These are phyloP conservation scores for Lotus japonicus DNA, from an alignment of 306 rosid genomes.

Conservation along the genomic window DNA sequence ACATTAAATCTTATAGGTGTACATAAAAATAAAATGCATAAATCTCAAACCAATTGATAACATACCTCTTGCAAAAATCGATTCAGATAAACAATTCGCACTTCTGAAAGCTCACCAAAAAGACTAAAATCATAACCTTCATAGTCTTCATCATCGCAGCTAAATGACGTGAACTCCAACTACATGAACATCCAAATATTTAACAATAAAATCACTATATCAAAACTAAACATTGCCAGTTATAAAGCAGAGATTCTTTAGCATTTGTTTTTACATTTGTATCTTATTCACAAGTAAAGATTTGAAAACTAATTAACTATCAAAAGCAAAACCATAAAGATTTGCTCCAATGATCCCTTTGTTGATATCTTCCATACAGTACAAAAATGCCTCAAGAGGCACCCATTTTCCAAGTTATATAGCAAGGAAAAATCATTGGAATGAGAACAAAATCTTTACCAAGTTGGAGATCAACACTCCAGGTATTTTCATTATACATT, in stretches of 20 bases:
- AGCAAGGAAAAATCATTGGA: too few relatives aligned
- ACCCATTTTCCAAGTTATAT: too few relatives aligned
- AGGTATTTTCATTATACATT: too few relatives aligned
- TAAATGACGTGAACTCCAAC: slow-evolving; percentile 79
- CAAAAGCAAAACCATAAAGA: too few relatives aligned
- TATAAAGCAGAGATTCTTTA: neutral
- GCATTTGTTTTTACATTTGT: neutral
- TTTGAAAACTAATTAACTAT: neutral
- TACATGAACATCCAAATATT: slow-evolving; percentile 36
- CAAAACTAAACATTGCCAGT: neutral
- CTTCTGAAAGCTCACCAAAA: slow-evolving; percentile 91
- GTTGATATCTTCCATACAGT: too few relatives aligned
- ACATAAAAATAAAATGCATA: neutral
- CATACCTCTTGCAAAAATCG: slow-evolving; percentile 93
- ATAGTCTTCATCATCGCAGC: slow-evolving; percentile 74
- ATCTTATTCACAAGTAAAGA: neutral
- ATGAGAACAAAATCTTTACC: too few relatives aligned
- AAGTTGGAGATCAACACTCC: too few relatives aligned
- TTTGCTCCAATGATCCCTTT: too few relatives aligned
- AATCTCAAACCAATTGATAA: slow-evolving; percentile 3
- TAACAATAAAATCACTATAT: slow-evolving; percentile 16
- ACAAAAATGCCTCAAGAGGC: too few relatives aligned
- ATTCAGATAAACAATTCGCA: slow-evolving; percentile 84
- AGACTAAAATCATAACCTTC: slow-evolving; percentile 88
- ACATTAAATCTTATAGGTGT: neutral